Percentiles rank a stretch among this genome's conserved stretches.
phyloP scores from a whole-genome alignment of 2,329 filamentous ascomycete species.

The Thermothelomyces thermophilus region DNA sequence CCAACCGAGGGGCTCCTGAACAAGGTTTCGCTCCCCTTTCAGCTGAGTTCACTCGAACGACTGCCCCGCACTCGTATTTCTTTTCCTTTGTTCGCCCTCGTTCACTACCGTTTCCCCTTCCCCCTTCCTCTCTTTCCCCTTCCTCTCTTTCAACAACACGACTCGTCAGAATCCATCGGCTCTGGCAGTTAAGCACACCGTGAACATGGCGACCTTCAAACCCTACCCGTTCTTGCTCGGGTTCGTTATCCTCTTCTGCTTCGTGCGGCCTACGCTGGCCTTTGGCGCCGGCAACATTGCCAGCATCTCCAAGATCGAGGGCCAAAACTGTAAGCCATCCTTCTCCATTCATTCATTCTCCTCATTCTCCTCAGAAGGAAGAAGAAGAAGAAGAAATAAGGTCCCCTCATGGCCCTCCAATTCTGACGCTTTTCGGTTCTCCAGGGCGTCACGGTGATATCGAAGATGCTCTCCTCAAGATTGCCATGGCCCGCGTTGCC shows the following conservation, averaged over 20 bases:
- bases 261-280: constrained; percentile 62
- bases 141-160: neutral
- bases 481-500: constrained; percentile 56
- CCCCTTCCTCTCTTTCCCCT: neutral
- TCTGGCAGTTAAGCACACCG: constrained; percentile 3
- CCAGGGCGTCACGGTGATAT: constrained; percentile 82
- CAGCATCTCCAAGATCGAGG: constrained; percentile 71
- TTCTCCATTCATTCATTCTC: neutral
- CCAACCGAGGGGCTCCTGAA: neutral
- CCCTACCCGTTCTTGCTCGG: constrained; percentile 47
- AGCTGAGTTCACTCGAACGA: neutral
- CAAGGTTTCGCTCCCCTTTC: neutral
- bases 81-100: neutral
- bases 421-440: constrained; percentile 16
- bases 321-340: constrained; percentile 61
- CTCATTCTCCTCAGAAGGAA: neutral
- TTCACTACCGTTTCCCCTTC: neutral
- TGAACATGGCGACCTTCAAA: constrained; percentile 43
- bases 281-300: constrained; percentile 90
- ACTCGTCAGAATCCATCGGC: constrained; percentile 4
- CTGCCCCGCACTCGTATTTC: constrained; percentile 1
- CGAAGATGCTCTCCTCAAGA: constrained; percentile 76
- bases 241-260: constrained; percentile 56
- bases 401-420: neutral
- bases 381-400: too few relatives aligned